Percentiles rank a stretch among this genome's conserved stretches.
Evolutionary conservation across 305 asterid species (phyloP).

Genomic region (Fraxinus paxiana): DNA sequence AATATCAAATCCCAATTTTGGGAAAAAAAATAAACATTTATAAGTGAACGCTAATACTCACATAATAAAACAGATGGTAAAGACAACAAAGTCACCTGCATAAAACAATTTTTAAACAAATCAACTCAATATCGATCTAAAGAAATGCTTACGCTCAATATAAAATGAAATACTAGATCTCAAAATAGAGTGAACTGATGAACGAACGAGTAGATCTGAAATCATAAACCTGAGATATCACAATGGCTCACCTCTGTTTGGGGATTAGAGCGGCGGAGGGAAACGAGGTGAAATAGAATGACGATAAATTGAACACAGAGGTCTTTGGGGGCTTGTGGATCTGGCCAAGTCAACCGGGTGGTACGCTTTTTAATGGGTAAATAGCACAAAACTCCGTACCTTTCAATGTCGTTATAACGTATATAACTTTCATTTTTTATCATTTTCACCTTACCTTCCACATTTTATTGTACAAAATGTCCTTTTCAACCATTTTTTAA

Average conservation of each 20-base stretch:
- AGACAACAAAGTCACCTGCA: conserved; percentile 30
- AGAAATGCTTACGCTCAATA: neutral
- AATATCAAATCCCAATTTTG: conserved; percentile 2
- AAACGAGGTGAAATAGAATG: neutral
- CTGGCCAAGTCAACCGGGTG: conserved; percentile 14
- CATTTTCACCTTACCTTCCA: no score
- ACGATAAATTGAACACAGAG: conserved; percentile 18
- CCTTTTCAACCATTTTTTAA: no score
- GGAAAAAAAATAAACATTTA: neutral
- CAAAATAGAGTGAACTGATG: conserved; percentile 15
- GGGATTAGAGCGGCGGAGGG: conserved; percentile 6
- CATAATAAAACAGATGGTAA: conserved; percentile 26
- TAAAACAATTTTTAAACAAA: conserved; percentile 13
- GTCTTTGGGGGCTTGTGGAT: neutral
- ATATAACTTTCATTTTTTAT: no score
- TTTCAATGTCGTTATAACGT: no score
- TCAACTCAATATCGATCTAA: conserved; percentile 10
- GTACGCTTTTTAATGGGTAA: neutral
- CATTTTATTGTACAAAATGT: no score
- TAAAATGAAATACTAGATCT: conserved; percentile 16
- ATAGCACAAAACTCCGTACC: no score
- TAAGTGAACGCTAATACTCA: conserved; percentile 25
- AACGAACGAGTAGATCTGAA: conserved; percentile 21
- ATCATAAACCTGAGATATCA: conserved; percentile 5
- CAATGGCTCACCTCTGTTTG: conserved; percentile 26